Base-by-base conservation (phyloP, 257 asterid species). In the Schizonepeta tenuifolia region DNA sequence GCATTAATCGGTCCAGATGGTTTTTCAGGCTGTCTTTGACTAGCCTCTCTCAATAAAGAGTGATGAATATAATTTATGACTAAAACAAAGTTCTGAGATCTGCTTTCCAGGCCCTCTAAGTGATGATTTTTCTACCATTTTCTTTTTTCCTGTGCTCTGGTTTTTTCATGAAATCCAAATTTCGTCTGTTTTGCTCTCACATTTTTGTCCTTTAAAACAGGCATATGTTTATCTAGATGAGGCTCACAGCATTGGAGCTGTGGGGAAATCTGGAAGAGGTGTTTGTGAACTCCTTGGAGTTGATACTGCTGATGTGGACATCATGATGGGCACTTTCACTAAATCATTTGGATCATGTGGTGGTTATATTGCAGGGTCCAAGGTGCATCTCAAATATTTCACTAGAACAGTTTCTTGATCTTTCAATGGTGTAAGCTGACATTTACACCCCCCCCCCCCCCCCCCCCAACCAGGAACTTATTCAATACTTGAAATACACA, bases 201-300 rank as follows among this genome's bases (percentile, higher is more conserved):
- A 41, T 63, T 65, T 35, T 63, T 69, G 66, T 63, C 53, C 64
- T 53, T 59, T 71, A 24, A 38, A 46, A 33, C 87, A 95, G 99
- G 96, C 86, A 41, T 95, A 86, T 77, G 78, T 90, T 68, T 95
- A 95, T 82, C 88, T 95, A 78, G 99, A 95, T 73, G 99, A 95
- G 90, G 99, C 99, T 61, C 98, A 95, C 83, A 95, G 99, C 89
- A 92, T 95, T 76, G 99, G 99, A 54, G 99, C 99, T 65, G 82
- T 95, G 79, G 99, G 99, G 18, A 92, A 90, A 86, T 75, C 90
- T 28, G 99, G 99, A 75, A 90, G 96, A 79, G 99, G 99, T 69
- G 97, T 95, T 58, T 95, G 99, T 74, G 99, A 95, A 83, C 97
- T 95, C 49, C 73, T 92, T 68, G 99, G 98, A 18, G 99, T 95